Evolutionary conservation across 495 filamentous ascomycete species (phyloP).

Genomic region (Clohesyomyces aquaticus): DNA sequence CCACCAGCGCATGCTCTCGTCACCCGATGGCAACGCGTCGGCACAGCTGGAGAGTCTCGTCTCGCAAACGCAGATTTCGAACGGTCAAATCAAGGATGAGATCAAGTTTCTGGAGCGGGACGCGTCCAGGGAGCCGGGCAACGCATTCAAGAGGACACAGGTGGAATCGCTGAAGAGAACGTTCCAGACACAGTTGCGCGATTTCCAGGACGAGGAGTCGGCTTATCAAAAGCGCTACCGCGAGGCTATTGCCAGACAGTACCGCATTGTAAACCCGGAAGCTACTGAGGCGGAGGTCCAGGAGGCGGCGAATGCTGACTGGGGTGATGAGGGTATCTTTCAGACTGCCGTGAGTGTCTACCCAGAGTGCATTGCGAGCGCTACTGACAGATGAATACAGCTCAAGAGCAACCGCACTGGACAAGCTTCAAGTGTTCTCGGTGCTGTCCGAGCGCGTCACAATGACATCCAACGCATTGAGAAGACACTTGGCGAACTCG

Average conservation of each 20-base stretch:
- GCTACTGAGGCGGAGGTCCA: slow-evolving; percentile 67
- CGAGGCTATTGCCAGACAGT: slow-evolving; percentile 74
- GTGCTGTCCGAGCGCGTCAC: slow-evolving; percentile 74
- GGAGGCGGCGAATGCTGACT: slow-evolving; percentile 67
- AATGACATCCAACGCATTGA: slow-evolving; percentile 76
- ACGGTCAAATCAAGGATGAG: slow-evolving; percentile 66
- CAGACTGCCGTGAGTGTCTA: slow-evolving; percentile 65
- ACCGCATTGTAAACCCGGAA: slow-evolving; percentile 74
- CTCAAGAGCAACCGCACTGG: slow-evolving; percentile 71
- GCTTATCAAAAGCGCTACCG: slow-evolving; percentile 66
- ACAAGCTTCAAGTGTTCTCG: slow-evolving; percentile 65
- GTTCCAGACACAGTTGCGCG: slow-evolving; percentile 65
- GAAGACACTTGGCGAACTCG: slow-evolving; percentile 65
- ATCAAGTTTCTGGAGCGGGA: slow-evolving; percentile 70
- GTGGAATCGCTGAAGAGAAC: slow-evolving; percentile 64
- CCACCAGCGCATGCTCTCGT: slow-evolving; percentile 63
- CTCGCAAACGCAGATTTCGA: slow-evolving; percentile 66
- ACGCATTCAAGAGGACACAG: slow-evolving; percentile 63
- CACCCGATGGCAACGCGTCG: slow-evolving; percentile 54
- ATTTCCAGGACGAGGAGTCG: slow-evolving; percentile 66
- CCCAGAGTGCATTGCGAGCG: neutral
- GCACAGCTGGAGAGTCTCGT: slow-evolving; percentile 62
- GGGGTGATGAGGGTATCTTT: slow-evolving; percentile 76
- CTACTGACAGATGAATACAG: slow-evolving; percentile 45
- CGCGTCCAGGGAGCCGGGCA: slow-evolving; percentile 59